Evolutionary conservation across 208 protist species (phyloP).

Genomic region (Tritrichomonas musculus): DNA sequence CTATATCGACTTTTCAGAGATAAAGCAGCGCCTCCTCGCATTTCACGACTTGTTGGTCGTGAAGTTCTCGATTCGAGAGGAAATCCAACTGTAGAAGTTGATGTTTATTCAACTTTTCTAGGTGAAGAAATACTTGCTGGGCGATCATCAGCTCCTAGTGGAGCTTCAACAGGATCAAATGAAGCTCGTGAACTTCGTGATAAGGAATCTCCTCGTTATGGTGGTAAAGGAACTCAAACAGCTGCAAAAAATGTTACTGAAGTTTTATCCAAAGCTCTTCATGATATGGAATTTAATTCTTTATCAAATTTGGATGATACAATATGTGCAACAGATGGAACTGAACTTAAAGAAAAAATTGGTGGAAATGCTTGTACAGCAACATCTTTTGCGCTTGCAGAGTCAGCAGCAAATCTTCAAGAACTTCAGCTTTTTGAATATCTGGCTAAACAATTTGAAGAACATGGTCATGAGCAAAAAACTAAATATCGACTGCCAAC

Average conservation of each 20-base stretch:
- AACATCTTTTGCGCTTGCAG: neutral
- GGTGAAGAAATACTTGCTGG: neutral
- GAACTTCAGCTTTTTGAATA: slow-evolving; percentile 1
- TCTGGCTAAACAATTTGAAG: neutral
- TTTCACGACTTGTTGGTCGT: neutral
- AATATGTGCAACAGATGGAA: neutral
- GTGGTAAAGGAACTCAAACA: slow-evolving; percentile 81
- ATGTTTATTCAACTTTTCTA: neutral
- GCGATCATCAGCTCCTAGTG: slow-evolving; percentile 72
- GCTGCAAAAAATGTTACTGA: slow-evolving; percentile 93
- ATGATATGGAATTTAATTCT: slow-evolving; percentile 43
- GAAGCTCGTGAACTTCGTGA: slow-evolving; percentile 91
- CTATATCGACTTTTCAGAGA: neutral
- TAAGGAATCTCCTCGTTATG: slow-evolving; percentile 72
- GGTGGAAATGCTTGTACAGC: slow-evolving; percentile 16
- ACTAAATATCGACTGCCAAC: neutral
- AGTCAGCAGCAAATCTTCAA: neutral
- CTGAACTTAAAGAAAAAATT: slow-evolving; percentile 10
- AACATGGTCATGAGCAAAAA: too few relatives aligned
- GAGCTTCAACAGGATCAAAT: slow-evolving; percentile 95
- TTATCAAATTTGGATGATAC: neutral
- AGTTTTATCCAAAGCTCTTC: slow-evolving; percentile 75
- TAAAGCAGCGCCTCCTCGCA: neutral
- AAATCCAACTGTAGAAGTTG: slow-evolving; percentile 34
- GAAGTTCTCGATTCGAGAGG: slow-evolving; percentile 24